A percentile compares a stretch with the other conserved stretches of the same genome.
Conservation (phyloP, 768 basidiomycete genomes). For the Hortiboletus campestris region DNA sequence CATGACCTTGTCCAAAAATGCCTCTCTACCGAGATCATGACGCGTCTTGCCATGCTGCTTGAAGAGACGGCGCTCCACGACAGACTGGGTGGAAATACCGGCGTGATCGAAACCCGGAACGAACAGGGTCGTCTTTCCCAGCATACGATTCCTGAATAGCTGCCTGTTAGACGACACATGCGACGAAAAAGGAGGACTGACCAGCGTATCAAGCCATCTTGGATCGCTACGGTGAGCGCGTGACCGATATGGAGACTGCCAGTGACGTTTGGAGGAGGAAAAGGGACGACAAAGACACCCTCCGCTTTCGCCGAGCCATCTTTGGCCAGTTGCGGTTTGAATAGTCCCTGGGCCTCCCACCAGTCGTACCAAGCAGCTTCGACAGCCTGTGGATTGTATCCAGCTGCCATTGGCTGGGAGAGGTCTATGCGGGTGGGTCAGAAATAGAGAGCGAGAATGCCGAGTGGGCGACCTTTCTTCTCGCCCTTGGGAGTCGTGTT, state of each 20-base stretch:
- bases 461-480: conserved; percentile 74
- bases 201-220: conserved; percentile 90
- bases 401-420: conserved; percentile 81
- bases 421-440: conserved; percentile 54
- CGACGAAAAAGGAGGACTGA: conserved; percentile 32
- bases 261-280: conserved; percentile 96
- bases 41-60: conserved; percentile 80
- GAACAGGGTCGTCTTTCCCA: conserved; percentile 86
- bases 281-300: conserved; percentile 79
- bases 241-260: conserved; percentile 96
- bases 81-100: conserved; percentile 96
- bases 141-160: conserved; percentile 83
- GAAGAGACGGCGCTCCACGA: conserved; percentile 90
- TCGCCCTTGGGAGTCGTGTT: conserved; percentile 87
- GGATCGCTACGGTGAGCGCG: conserved; percentile 86
- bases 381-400: conserved; percentile 93
- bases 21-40: conserved; percentile 93
- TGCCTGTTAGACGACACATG: not conserved
- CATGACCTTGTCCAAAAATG: conserved; percentile 86
- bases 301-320: conserved; percentile 61
- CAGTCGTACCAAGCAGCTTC: conserved; percentile 98
- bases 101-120: conserved; percentile 98
- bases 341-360: conserved; percentile 92
- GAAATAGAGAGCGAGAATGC: not conserved
- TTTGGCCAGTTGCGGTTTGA: conserved; percentile 65